Conservation (phyloP, 2,329 filamentous ascomycete genomes). For the Fusarium duplospermum region DNA sequence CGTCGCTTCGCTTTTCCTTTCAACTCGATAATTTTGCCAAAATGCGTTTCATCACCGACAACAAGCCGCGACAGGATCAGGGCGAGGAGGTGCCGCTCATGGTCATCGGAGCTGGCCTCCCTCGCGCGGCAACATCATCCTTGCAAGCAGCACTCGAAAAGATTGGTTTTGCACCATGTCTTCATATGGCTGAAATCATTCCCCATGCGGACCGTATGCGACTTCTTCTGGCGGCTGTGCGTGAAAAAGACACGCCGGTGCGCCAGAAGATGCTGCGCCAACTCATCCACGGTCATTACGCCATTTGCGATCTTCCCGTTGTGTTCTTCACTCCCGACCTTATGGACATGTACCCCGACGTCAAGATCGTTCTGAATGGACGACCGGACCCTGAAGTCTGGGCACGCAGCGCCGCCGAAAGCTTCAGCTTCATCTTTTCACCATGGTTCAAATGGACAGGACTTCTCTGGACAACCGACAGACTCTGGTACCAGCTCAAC, state of each 20-base stretch:
- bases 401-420: slow-evolving; percentile 42
- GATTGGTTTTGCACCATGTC: slow-evolving; percentile 45
- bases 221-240: slow-evolving; percentile 43
- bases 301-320: slow-evolving; percentile 47
- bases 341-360: slow-evolving; percentile 54
- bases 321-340: slow-evolving; percentile 50
- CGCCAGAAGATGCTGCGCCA: slow-evolving; percentile 46
- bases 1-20: not conserved
- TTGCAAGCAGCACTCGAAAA: slow-evolving; percentile 50
- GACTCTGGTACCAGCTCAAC: slow-evolving; percentile 45
- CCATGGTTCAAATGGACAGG: slow-evolving; percentile 41
- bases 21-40: not conserved
- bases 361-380: slow-evolving; percentile 48
- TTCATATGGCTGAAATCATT: slow-evolving; percentile 50
- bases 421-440: slow-evolving; percentile 46
- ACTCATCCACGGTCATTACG: slow-evolving; percentile 47
- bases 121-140: slow-evolving; percentile 51
- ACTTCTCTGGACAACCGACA: slow-evolving; percentile 44
- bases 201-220: slow-evolving; percentile 39
- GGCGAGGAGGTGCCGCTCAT: slow-evolving; percentile 13
- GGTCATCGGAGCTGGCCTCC: slow-evolving; percentile 48
- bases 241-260: slow-evolving; percentile 40
- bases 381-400: slow-evolving; percentile 43
- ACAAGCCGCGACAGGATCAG: slow-evolving; percentile 10
- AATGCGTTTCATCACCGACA: slow-evolving; percentile 34